Evolutionary conservation across 140 eudicot species (phyloP).

Genomic region (Flaveria floridana): DNA sequence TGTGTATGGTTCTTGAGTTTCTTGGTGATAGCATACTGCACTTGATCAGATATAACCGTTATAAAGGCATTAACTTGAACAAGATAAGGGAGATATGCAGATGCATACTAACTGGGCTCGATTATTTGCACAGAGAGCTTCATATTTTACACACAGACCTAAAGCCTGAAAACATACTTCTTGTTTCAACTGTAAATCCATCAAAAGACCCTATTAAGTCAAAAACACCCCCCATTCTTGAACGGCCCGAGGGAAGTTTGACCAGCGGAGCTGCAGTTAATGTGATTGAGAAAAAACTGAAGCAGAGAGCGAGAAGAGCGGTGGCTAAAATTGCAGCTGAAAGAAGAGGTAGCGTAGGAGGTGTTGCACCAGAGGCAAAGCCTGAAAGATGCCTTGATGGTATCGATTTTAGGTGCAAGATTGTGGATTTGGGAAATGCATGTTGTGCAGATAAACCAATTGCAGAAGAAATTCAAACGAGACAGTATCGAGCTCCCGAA

Average conservation of each 20-base stretch:
- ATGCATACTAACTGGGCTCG: conserved; percentile 79
- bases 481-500: conserved; percentile 96
- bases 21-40: conserved; percentile 88
- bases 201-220: conserved; percentile 73
- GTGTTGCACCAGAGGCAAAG: conserved; percentile 40
- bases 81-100: conserved; percentile 75
- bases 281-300: conserved; percentile 71
- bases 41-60: conserved; percentile 69
- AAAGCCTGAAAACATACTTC: conserved; percentile 92
- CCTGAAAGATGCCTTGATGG: conserved; percentile 79
- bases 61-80: conserved; percentile 75
- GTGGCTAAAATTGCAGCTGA: conserved; percentile 80
- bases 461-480: conserved; percentile 87
- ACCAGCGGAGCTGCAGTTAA: conserved; percentile 56
- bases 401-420: conserved; percentile 73
- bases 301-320: conserved; percentile 88
- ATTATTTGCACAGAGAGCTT: conserved; percentile 78
- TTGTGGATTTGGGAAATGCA: conserved; percentile 95
- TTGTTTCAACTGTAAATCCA: conserved; percentile 71
- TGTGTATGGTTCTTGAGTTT: conserved; percentile 94
- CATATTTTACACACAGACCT: conserved; percentile 75
- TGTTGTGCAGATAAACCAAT: conserved; percentile 78
- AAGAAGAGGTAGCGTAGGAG: conserved; percentile 45
- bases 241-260: conserved; percentile 71
- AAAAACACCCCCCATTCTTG: conserved; percentile 65